Evolutionary conservation across 345 rosid genomes (phyloP).

Genomic region (Rubroshorea leprosula): DNA sequence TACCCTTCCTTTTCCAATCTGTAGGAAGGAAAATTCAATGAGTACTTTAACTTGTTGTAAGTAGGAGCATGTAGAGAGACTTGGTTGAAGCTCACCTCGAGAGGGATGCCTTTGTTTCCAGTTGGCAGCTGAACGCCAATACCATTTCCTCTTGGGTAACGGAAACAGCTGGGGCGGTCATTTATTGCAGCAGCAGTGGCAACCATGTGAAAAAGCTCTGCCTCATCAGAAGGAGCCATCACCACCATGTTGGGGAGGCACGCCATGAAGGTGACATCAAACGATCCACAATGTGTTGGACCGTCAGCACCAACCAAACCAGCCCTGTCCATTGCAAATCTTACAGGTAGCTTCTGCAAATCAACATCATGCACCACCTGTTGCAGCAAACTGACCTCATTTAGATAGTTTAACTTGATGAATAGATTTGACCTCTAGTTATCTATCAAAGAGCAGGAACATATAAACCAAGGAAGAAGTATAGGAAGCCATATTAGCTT

Average conservation of each 20-base stretch:
- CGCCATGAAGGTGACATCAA: conserved; percentile 95
- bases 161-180: conserved; percentile 94
- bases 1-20: conserved; percentile 86
- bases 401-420: too few species aligned
- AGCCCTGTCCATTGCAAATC: conserved; percentile 98
- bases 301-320: conserved; percentile 99
- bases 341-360: conserved; percentile 89
- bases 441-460: background rate
- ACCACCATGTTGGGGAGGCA: conserved; percentile 99
- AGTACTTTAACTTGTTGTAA: background rate
- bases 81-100: conserved; percentile 45
- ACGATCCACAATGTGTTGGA: conserved; percentile 95
- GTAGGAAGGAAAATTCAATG: conserved; percentile 3
- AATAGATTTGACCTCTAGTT: background rate
- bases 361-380: conserved; percentile 98
- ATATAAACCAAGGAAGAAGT: background rate
- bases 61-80: background rate
- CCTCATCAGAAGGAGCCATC: conserved; percentile 98
- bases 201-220: conserved; percentile 95
- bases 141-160: conserved; percentile 95
- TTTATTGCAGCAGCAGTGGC: conserved; percentile 90
- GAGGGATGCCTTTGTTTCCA: conserved; percentile 77
- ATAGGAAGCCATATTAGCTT: conserved; percentile 20
- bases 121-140: conserved; percentile 68
- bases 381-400: conserved; percentile 3